These are phyloP conservation scores for Rhodotorula sp. DNA, from an alignment of 1,284 basidiomycete genomes.

Conservation along the genomic window DNA sequence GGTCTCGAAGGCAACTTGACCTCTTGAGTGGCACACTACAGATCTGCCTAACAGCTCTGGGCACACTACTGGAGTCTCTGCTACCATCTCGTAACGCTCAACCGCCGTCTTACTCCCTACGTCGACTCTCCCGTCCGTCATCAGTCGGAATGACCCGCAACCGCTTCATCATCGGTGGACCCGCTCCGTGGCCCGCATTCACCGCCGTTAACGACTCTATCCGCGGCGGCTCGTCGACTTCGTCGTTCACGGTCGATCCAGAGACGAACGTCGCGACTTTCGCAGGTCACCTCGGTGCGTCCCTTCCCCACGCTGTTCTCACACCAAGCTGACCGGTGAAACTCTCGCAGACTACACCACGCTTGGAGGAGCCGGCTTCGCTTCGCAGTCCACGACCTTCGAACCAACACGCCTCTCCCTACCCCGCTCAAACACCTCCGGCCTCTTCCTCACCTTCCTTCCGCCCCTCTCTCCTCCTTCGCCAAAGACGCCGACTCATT, in stretches of 20 bases:
- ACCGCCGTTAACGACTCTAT: constrained; percentile 53
- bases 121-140: not conserved
- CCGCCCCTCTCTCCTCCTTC: not conserved
- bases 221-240: constrained; percentile 53
- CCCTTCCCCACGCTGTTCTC: constrained; percentile 1
- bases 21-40: too few species aligned
- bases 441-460: constrained; percentile 33
- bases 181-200: constrained; percentile 45
- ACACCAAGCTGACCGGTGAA: not conserved
- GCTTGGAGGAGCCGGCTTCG: constrained; percentile 57
- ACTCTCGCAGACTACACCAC: constrained; percentile 51
- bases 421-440: constrained; percentile 35
- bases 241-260: constrained; percentile 46
- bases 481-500: constrained; percentile 40
- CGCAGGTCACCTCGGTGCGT: constrained; percentile 38
- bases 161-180: constrained; percentile 7
- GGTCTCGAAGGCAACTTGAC: too few species aligned
- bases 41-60: too few species aligned
- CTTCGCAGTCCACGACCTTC: constrained; percentile 53
- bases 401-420: constrained; percentile 39
- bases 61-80: too few species aligned
- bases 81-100: too few species aligned
- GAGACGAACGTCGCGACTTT: constrained; percentile 23
- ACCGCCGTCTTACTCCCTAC: not conserved
- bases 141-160: not conserved